These are phyloP conservation scores for Brassica juncea DNA, from an alignment of 345 rosid species.

Conservation along the genomic window DNA sequence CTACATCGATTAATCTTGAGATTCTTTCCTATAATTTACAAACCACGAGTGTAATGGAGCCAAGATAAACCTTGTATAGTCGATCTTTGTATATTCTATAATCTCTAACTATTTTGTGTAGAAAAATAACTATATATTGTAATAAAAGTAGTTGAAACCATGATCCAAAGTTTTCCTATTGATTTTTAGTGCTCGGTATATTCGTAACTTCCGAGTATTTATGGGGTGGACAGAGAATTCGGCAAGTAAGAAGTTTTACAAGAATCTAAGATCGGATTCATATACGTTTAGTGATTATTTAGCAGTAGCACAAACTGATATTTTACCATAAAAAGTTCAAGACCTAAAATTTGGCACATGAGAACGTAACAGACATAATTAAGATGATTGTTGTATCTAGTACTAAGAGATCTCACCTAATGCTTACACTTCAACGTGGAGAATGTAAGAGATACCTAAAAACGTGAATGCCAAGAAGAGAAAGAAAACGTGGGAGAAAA, in stretches of 20 bases:
- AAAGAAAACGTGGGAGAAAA: background rate
- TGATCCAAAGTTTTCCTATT: background rate
- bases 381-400: constrained; percentile 16
- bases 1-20: constrained; percentile 33
- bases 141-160: background rate
- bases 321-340: background rate
- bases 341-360: constrained; percentile 27
- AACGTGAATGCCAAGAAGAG: constrained; percentile 23
- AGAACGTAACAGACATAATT: constrained; percentile 1
- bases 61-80: constrained; percentile 26
- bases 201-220: background rate
- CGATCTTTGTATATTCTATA: constrained; percentile 18
- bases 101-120: background rate
- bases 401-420: constrained; percentile 16
- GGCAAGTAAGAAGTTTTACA: constrained; percentile 24
- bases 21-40: constrained; percentile 32
- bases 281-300: background rate
- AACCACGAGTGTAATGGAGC: constrained; percentile 40
- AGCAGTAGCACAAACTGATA: constrained; percentile 4
- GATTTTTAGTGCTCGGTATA: background rate
- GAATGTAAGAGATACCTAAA: constrained; percentile 33
- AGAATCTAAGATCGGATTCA: background rate
- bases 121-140: background rate
- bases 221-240: background rate
- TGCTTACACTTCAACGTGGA: constrained; percentile 26